These are phyloP conservation scores for Aspergillus sp. DNA, from an alignment of 2,329 filamentous ascomycete genomes.

Conservation along the genomic window DNA sequence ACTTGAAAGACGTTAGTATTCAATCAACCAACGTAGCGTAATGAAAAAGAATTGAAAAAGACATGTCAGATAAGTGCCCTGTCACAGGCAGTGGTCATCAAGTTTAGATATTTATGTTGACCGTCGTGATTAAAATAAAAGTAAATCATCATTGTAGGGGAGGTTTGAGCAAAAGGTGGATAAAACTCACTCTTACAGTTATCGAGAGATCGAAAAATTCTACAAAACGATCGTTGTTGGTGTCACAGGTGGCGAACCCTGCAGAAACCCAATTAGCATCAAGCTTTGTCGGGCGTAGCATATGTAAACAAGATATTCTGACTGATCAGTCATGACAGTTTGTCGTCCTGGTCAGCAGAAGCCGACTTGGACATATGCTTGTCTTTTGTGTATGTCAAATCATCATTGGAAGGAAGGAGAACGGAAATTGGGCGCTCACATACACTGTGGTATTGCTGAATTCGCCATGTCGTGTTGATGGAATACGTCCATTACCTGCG, in stretches of 20 bases:
- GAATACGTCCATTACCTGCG: slow-evolving; percentile 1
- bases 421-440: slow-evolving; percentile 18
- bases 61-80: slow-evolving; percentile 49
- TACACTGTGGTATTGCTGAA: slow-evolving; percentile 15
- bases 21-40: too few relatives aligned
- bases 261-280: slow-evolving; percentile 23
- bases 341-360: slow-evolving; percentile 45
- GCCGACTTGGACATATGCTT: slow-evolving; percentile 93
- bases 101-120: slow-evolving; percentile 71
- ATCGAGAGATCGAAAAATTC: too few relatives aligned
- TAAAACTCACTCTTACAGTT: slow-evolving; percentile 15
- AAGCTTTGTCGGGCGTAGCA: slow-evolving; percentile 13
- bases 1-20: too few relatives aligned
- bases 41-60: slow-evolving; percentile 1
- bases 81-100: slow-evolving; percentile 79
- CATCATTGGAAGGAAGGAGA: slow-evolving; percentile 59
- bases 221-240: too few relatives aligned
- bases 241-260: slow-evolving; percentile 5
- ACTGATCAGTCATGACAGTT: slow-evolving; percentile 46
- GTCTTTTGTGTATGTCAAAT: slow-evolving; percentile 77
- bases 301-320: slow-evolving; percentile 15
- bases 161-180: slow-evolving; percentile 3
- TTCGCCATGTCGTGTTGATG: background rate
- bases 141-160: slow-evolving; percentile 62
- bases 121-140: slow-evolving; percentile 71